These are phyloP conservation scores for Metschnikowia rubicola DNA, from an alignment of 805 yeast genomes.

Conservation along the genomic window DNA sequence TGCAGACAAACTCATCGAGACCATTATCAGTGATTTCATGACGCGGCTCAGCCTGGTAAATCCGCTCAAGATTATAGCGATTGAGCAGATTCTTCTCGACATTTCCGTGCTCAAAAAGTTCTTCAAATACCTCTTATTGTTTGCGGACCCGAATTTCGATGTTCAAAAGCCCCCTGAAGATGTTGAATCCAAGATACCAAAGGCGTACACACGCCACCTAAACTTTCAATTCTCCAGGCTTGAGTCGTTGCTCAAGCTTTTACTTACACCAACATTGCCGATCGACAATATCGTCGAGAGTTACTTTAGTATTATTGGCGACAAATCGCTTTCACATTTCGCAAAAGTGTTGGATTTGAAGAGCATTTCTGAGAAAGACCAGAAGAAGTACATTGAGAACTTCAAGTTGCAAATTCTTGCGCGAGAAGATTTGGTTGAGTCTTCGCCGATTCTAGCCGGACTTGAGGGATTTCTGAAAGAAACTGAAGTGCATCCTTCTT, in stretches of 20 bases:
- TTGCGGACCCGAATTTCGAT: conserved; percentile 38
- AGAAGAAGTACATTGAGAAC: conserved; percentile 32
- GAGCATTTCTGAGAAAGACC: conserved; percentile 39
- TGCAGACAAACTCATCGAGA: conserved; percentile 72
- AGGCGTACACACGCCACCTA: conserved; percentile 41
- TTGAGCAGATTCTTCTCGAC: conserved; percentile 78
- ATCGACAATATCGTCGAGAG: conserved; percentile 55
- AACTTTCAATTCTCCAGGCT: conserved; percentile 40
- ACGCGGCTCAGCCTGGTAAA: conserved; percentile 56
- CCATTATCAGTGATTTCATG: conserved; percentile 52
- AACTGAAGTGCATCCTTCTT: conserved; percentile 13
- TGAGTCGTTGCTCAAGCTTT: conserved; percentile 65
- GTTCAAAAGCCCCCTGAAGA: conserved; percentile 13
- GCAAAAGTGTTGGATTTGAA: conserved; percentile 61
- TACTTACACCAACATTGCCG: conserved; percentile 64
- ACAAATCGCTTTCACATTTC: conserved; percentile 60
- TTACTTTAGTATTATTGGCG: conserved; percentile 66
- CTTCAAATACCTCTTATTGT: conserved; percentile 43
- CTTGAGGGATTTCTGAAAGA: conserved; percentile 17
- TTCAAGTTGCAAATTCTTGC: conserved; percentile 35
- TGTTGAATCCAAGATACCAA: conserved; percentile 21
- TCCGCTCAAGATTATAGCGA: conserved; percentile 56
- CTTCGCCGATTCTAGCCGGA: conserved; percentile 29
- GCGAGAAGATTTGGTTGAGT: conserved; percentile 25
- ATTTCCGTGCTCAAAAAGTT: conserved; percentile 58